Base-by-base conservation (phyloP, 1,284 basidiomycete species). In the Xerocomus cyaneibrunnescens region DNA sequence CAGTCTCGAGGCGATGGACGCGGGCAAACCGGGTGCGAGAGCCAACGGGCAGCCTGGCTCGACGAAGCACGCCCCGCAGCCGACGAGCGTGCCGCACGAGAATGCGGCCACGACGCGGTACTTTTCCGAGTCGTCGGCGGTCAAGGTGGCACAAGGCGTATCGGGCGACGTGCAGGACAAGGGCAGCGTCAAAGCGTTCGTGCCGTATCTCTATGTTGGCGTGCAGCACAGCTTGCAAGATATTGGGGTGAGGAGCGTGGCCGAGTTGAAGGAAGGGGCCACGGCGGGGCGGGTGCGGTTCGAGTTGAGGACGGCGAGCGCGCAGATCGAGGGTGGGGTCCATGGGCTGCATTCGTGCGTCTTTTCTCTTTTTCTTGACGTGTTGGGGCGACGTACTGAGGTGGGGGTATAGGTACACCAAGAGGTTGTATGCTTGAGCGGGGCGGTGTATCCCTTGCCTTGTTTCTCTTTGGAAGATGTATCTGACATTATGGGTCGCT, bases 71-170 rank as follows among this genome's bases (percentile, higher is more conserved):
- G 73, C 74, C 5, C 67, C 69, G n/a, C 75, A 70, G 49, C 73
- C 72, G 58, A 80, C 72, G 70, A 71, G 68, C 51, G 73, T 64
- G 31, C 76, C 73, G n/a, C 74, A 85, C 41, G 94, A 97, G 75
- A 99, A 98, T 66, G 96, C 96, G 14, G 97, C 97, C 5, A 98
- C 94, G 3, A 88, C 94, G 41, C 84, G 96, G 31, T 99, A 99
- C 78, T 99, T 99, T 74, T 97, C 94, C 31, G 97, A 99, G 76
- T 83, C 85, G 54, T 94, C 94, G 54, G 81, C 89, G 2, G 88
- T 99, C 71, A 98, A 98, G 78, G 97, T 99, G 47, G 96, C 96
- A 5, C 94, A 97, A 73, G 96, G 96, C 57, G 97, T 99, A 14
- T 89, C 91, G 14, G 96, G 97, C 25, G 93, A 98, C 60, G 96